Evolutionary conservation across 2,329 filamentous ascomycete genomes (phyloP), one percentile per base, ranked within the genome.

Genomic region (Xylariales sp.): DNA sequence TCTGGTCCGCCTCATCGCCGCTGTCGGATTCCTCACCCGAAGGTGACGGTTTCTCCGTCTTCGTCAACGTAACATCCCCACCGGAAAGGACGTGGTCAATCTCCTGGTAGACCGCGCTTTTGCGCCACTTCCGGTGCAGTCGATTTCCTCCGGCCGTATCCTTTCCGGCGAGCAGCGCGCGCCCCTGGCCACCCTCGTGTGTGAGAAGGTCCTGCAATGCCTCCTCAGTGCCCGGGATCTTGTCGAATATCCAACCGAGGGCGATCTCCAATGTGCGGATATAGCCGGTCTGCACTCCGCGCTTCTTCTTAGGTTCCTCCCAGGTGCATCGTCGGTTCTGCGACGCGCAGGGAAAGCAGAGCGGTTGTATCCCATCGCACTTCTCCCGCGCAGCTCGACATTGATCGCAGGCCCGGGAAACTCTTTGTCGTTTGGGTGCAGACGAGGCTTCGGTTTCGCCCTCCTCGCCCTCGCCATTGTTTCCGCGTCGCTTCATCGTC

Each of bases 261-360:
- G 81, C 74, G 29, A 85, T 60, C 57, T 90, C 85, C 14, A 90
- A 66, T 0, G 83, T 83, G 23, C 84, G 75, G 38, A 90, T 82
- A 53, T 89, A 88, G 13, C 86, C 85, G n/a, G 85, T 85, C 50
- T 85, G 85, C 10, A 90, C 78, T 4, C 86, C 85, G 45, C 85
- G 72, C 57, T 88, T 88, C 60, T 87, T 88, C 6, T 83, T 79
- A 38, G 78, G 80, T 38, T 82, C 74, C 44, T 83, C 78, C 56
- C 89, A 90, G 13, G 81, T 81, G 57, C 86, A 90, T 23, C 69
- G 58, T 33, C 84, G 71, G 38, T 74, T 76, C 43, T 83, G 75
- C 5, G 74, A 66, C 6, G 70, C 69, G 61, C 85, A 88, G 3
- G 81, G 81, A 32, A 76, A 78, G 56, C 84, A 88, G 12, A 68